Base-by-base conservation (phyloP, 2,329 filamentous ascomycete species). In the Fusarium sp. region DNA sequence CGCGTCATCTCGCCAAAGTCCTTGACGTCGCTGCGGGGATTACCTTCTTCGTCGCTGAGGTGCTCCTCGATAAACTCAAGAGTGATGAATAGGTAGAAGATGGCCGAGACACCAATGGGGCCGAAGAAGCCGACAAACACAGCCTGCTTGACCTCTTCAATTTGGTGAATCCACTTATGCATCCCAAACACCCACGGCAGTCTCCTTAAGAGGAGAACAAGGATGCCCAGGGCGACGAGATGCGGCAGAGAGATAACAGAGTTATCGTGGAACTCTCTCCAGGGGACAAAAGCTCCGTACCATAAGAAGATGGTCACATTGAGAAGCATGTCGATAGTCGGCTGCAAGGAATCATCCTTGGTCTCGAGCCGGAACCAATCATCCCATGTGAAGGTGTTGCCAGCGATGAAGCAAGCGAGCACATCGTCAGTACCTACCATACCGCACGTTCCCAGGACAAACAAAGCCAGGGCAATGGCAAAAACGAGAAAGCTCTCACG, bases 311-410 rank as follows among this genome's bases (percentile, higher is more conserved):
- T 86, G 19, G 89, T 84, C 5, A 96, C 88, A 75, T 97, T 97
- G 57, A 97, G 89, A 3, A 97, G 84, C 93, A 97, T 97, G 76
- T 97, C 94, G 44, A 97, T 91, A 0, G 94, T 97, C 0, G 94
- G 94, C 75, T 97, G 94, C n/a, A 97, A 85, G 3, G 92, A 94
- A 74, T 97, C 95, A 70, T 97, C 94, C 71, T 91, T 82, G 0
- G 94, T 97, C 77, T 96, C 92, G 2, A 95, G 82, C 1, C 94
- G 90, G 78, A 97, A 97, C 93, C 93, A 96, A 78, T 97, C 93
- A 75, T 97, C 94, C 89, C 93, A 95, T 0, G 93, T 97, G 70
- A 97, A 97, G 1, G 87, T 88, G 73, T 97, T 97, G 2, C 94
- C 94, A 3, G 94, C 94, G 70, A 97, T 90, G 75, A 97, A 97